Percentiles rank a stretch among this genome's conserved stretches.
Conservation (phyloP, 139 green algal genomes). For the Haematococcus sp. region DNA sequence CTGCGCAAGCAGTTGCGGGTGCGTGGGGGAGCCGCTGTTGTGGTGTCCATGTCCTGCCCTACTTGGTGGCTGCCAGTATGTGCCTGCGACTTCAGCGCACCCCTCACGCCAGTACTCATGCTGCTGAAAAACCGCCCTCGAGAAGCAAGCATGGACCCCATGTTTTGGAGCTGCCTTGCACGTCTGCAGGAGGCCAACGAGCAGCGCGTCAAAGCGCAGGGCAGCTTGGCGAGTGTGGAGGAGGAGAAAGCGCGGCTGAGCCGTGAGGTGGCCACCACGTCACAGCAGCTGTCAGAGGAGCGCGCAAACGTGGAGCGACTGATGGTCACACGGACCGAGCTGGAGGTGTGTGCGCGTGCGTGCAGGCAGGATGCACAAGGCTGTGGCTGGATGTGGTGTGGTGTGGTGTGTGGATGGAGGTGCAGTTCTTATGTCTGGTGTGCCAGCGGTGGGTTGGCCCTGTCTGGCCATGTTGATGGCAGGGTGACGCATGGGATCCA, state of each 20-base stretch:
- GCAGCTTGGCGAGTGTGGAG: constrained; percentile 18
- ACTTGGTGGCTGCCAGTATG: background rate
- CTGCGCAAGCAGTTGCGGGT: constrained; percentile 24
- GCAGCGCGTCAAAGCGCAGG: constrained; percentile 10
- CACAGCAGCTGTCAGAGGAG: background rate
- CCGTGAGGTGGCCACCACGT: constrained; percentile 10
- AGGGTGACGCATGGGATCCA: too few species aligned
- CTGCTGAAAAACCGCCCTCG: too few species aligned
- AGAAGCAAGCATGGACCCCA: too few species aligned
- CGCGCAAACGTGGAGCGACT: constrained; percentile 22
- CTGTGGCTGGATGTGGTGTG: background rate
- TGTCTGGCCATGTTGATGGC: too few species aligned
- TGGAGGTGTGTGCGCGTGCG: constrained; percentile 16
- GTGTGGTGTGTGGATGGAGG: too few species aligned
- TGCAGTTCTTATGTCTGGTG: too few species aligned
- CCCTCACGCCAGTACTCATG: too few species aligned
- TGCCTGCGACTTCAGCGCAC: too few species aligned
- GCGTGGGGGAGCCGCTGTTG: background rate
- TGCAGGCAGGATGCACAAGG: too few species aligned
- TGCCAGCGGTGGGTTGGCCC: too few species aligned
- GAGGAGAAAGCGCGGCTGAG: constrained; percentile 24
- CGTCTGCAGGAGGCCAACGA: constrained; percentile 18
- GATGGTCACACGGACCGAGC: constrained; percentile 15
- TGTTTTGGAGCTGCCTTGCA: background rate
- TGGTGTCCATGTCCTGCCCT: background rate